Base-by-base conservation (phyloP, 1,139 yeast species). In the Sugiyamaella xylanicola region DNA sequence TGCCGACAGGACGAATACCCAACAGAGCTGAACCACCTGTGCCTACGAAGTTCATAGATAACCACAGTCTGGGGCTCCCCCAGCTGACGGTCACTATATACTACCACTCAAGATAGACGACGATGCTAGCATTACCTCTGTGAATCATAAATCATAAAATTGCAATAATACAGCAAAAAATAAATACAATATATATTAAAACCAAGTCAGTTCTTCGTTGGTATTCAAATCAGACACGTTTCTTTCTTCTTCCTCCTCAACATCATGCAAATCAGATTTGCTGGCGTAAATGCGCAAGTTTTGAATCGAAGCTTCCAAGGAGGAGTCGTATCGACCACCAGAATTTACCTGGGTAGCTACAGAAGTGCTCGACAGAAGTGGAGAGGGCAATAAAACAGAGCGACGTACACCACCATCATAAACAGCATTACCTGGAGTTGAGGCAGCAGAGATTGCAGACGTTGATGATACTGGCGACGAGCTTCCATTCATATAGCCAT, bases 351-450 rank as follows among this genome's bases (percentile, higher is more conserved):
- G 43, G 8, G 16, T 29, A 9, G 53, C 36, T 8, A 39, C 11
- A 7, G 48, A 42, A 4, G 48, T 42, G 20, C 37, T 44, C 2
- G 51, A 39, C 25, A 60, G 49, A 22, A 50, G 42, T 2, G 66
- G 64, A 7, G 66, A 61, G 3, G 66, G 66, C 36, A 63, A 55
- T 48, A 63, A 55, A 25, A 61, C 51, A 11, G 65, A 62, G 15
- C 43, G 49, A 8, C 61, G 59, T 11, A 48, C 46, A 3, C 53
- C 55, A 21, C 17, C 20, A 9, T 25, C 41, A 36, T 19, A 25
- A 16, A 29, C 25, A 5, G 47, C 36, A 9, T 42, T 39, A 16
- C 51, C 27, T 2, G 48, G 32, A 22, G 53, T 25, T 1, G 57
- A 48, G 11, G 49, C 55, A 37, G 48, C 50, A 35, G 53, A 20